A percentile compares a stretch with the other conserved stretches of the same genome.
These are phyloP conservation scores for Tuber umbilicatum DNA, from an alignment of 495 filamentous ascomycete genomes.

Conservation along the genomic window DNA sequence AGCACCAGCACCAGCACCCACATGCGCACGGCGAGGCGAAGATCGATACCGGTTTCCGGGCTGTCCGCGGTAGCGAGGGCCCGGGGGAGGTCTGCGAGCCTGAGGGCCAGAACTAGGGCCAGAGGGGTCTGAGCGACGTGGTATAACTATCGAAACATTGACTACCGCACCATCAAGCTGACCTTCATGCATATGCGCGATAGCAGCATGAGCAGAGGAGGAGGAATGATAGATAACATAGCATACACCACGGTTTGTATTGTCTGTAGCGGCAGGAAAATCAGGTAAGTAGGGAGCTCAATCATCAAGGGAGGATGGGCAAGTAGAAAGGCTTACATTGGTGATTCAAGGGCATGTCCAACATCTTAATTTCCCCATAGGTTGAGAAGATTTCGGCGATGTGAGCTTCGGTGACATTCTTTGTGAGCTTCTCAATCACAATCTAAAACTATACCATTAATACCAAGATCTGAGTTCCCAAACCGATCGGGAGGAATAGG, in stretches of 20 bases:
- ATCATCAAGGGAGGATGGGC: not conserved
- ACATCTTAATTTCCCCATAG: constrained; percentile 75
- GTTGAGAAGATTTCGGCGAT: constrained; percentile 84
- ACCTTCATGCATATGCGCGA: constrained; percentile 96
- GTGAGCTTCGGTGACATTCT: constrained; percentile 85
- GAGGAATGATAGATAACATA: constrained; percentile 80
- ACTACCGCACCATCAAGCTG: constrained; percentile 83
- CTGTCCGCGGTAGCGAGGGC: constrained; percentile 34
- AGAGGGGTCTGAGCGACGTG: constrained; percentile 51
- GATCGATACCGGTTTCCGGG: constrained; percentile 36
- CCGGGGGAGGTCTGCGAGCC: constrained; percentile 33
- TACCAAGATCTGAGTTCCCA: not conserved
- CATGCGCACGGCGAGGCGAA: constrained; percentile 23
- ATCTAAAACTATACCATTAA: constrained; percentile 54
- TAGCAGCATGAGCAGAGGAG: constrained; percentile 76
- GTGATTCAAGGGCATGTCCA: constrained; percentile 84
- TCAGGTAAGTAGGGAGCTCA: constrained; percentile 9
- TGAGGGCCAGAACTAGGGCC: constrained; percentile 44
- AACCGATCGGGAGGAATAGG: not conserved
- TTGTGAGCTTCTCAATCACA: constrained; percentile 91
- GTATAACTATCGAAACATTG: constrained; percentile 88
- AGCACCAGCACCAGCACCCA: constrained; percentile 12
- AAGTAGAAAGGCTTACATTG: constrained; percentile 55
- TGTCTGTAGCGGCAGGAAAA: constrained; percentile 51
- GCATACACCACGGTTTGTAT: constrained; percentile 85